Base-by-base conservation (phyloP, 306 rosid species). In the Malus asiatica region DNA sequence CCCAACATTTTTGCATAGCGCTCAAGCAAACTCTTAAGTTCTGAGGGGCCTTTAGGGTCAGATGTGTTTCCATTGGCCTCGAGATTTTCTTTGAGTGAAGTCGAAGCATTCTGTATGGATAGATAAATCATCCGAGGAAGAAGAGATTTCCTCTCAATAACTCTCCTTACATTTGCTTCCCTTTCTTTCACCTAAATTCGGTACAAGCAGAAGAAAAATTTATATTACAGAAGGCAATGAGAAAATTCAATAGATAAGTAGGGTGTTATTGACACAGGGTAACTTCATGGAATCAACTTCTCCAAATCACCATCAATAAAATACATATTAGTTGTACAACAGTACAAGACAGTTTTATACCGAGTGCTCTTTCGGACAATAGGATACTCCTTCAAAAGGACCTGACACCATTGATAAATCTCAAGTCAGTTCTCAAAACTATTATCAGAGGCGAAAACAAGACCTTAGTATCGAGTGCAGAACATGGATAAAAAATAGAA, bases 121-220 rank as follows among this genome's bases (percentile, higher is more conserved):
- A 96, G 92, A 86, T 88, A 89, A 76, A 96, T 83, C 94, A 96
- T 84, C 83, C 98, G 89, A 55, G 99, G 97, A 76, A 93, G 96
- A 84, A 96, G 88, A 57, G 96, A 93, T 81, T 81, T 96, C 91
- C 87, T 89, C 87, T 90, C 96, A 48, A 96, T 83, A 80, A 19
- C 84, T 72, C 89, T 96, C 69, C 88, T 88, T 66, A 83, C 84
- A 71, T 73, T 85, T 67, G 82, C 82, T 68, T 89, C 98, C 86
- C 88, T 83, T 74, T 86, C 92, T 71, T 82, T 84, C 64, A 66
- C 79, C 99, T 95, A 80, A 70, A 79, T 78, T 69, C 65, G 45
- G 62, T 12, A 79, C 80, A 84, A 86, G 72, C 80, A 78, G 78
- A 77, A 62, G 46, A 65, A 68, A 30, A 70, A 61, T 29, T 73